Conservation (phyloP, 257 asterid species). For the Ajuga chamaepitys region DNA sequence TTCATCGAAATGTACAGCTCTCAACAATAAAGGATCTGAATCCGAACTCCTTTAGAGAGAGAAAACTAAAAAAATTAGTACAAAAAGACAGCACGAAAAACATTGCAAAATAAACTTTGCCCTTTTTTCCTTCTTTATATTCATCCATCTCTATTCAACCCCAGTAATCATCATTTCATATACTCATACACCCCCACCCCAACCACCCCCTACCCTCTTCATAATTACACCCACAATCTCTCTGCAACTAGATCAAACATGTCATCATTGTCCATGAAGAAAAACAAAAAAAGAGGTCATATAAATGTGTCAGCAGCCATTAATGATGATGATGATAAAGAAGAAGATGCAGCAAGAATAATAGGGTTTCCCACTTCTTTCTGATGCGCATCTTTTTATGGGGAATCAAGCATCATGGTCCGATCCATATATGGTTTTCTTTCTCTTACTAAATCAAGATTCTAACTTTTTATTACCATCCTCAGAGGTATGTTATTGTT, state of each 20-base stretch:
- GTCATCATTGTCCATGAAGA: slow-evolving; percentile 28
- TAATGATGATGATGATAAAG: slow-evolving; percentile 1
- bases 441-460: too few relatives aligned
- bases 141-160: slow-evolving; percentile 11
- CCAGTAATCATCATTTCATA: slow-evolving; percentile 30
- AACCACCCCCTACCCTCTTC: neutral
- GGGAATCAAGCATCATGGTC: too few relatives aligned
- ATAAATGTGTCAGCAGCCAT: slow-evolving; percentile 5
- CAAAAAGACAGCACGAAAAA: slow-evolving; percentile 31
- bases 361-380: too few relatives aligned
- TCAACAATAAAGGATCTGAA: too few relatives aligned
- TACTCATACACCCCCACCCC: slow-evolving; percentile 12
- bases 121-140: neutral
- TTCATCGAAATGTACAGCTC: too few relatives aligned
- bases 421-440: too few relatives aligned
- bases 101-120: slow-evolving; percentile 3
- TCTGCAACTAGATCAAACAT: slow-evolving; percentile 3
- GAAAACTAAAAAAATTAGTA: neutral
- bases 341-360: neutral
- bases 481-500: too few relatives aligned
- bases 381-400: too few relatives aligned
- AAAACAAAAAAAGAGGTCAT: slow-evolving; percentile 7
- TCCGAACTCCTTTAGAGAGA: neutral
- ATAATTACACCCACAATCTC: slow-evolving; percentile 32
- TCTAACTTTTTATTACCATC: too few relatives aligned